Conservation (phyloP, 495 filamentous ascomycete species). For the Lasiosphaeria hispida region DNA sequence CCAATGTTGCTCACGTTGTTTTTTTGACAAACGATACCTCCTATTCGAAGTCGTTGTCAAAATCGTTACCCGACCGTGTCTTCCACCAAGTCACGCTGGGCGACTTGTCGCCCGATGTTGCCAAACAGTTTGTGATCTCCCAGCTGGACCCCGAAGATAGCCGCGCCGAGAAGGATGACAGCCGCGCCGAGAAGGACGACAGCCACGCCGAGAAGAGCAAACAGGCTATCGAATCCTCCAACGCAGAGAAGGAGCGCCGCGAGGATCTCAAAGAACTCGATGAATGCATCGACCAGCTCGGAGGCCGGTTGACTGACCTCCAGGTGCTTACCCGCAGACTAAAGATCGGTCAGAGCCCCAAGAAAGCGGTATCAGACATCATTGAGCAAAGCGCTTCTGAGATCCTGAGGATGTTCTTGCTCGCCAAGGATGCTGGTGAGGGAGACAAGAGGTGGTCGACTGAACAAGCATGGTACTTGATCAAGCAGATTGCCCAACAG, state of each 20-base stretch:
- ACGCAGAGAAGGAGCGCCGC: constrained; percentile 42
- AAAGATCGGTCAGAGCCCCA: constrained; percentile 81
- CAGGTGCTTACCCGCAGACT: constrained; percentile 91
- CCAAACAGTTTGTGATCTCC: constrained; percentile 84
- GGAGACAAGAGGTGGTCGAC: constrained; percentile 65
- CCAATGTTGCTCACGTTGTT: constrained; percentile 93
- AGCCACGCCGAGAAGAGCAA: constrained; percentile 6
- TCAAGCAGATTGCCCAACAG: constrained; percentile 65
- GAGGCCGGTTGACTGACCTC: constrained; percentile 88
- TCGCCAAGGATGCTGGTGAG: constrained; percentile 43
- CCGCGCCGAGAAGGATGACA: constrained; percentile 14
- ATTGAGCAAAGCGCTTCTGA: constrained; percentile 83
- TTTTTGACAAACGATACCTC: constrained; percentile 93
- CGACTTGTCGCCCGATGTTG: constrained; percentile 80
- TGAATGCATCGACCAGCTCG: constrained; percentile 73
- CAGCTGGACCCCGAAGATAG: constrained; percentile 57
- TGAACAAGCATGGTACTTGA: constrained; percentile 87
- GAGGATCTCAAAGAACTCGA: constrained; percentile 63
- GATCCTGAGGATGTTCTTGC: constrained; percentile 88
- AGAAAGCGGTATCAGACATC: constrained; percentile 82
- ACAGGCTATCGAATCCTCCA: neutral
- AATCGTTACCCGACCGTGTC: constrained; percentile 84
- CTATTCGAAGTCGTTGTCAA: constrained; percentile 83
- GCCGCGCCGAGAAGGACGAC: constrained; percentile 5
- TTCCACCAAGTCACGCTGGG: constrained; percentile 82